phyloP scores from a whole-genome alignment of 139 green algal species.

The Picochlorum sp. region DNA sequence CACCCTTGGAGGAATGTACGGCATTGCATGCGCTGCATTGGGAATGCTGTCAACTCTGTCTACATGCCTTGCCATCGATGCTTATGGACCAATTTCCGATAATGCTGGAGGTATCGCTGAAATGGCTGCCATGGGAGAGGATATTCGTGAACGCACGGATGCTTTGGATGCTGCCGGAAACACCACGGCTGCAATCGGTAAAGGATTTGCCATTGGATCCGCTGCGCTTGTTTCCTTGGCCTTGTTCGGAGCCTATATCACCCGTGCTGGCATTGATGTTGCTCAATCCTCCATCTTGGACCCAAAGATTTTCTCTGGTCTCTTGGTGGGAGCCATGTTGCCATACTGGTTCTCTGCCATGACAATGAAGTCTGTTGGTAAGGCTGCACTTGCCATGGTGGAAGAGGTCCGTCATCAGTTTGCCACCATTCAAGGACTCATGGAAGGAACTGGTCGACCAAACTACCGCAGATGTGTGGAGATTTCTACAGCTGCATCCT shows the following conservation, averaged over 20 bases:
- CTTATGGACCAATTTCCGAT: constrained; percentile 94
- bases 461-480: constrained; percentile 85
- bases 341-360: constrained; percentile 97
- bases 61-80: constrained; percentile 92
- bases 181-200: constrained; percentile 97
- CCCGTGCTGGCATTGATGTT: constrained; percentile 69
- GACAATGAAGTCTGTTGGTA: constrained; percentile 97
- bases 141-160: constrained; percentile 95
- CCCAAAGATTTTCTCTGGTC: constrained; percentile 78
- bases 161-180: constrained; percentile 94
- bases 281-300: constrained; percentile 84
- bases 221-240: constrained; percentile 94
- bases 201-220: constrained; percentile 97
- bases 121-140: constrained; percentile 96
- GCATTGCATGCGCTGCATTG: constrained; percentile 90
- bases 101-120: constrained; percentile 95
- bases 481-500: constrained; percentile 82
- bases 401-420: constrained; percentile 89
- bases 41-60: constrained; percentile 93
- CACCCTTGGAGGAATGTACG: constrained; percentile 80
- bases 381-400: constrained; percentile 79
- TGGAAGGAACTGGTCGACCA: constrained; percentile 85
- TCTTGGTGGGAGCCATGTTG: constrained; percentile 93
- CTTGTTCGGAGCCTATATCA: constrained; percentile 94
- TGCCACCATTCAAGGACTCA: constrained; percentile 83